A percentile compares a stretch with the other conserved stretches of the same genome.
phyloP scores from a whole-genome alignment of 768 basidiomycete species.

The Lentinula sp. region DNA sequence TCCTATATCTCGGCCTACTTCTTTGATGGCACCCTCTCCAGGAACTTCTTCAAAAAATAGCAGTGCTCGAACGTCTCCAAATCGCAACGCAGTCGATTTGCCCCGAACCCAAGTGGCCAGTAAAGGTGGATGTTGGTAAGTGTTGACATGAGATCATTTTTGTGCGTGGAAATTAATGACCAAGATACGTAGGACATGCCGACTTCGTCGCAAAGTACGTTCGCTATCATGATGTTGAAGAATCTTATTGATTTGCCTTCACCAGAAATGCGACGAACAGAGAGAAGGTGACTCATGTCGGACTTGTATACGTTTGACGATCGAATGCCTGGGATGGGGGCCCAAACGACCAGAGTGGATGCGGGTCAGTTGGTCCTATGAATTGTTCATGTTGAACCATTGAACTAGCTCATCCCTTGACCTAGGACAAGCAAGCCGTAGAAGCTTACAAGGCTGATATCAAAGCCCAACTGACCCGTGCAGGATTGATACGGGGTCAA shows the following conservation, averaged over 20 bases:
- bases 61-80: slow-evolving; percentile 40
- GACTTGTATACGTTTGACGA: slow-evolving; percentile 75
- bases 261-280: slow-evolving; percentile 85
- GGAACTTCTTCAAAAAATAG: slow-evolving; percentile 28
- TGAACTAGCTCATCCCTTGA: slow-evolving; percentile 1
- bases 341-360: slow-evolving; percentile 85
- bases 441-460: slow-evolving; percentile 81
- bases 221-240: background rate
- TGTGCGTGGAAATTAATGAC: slow-evolving; percentile 10
- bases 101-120: slow-evolving; percentile 49
- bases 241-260: slow-evolving; percentile 7
- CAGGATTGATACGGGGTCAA: slow-evolving; percentile 78
- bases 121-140: slow-evolving; percentile 79
- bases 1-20: slow-evolving; percentile 33
- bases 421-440: slow-evolving; percentile 78
- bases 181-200: slow-evolving; percentile 60
- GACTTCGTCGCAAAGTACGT: slow-evolving; percentile 70
- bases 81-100: slow-evolving; percentile 40
- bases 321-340: slow-evolving; percentile 84
- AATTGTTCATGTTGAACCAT: background rate
- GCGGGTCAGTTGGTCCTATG: slow-evolving; percentile 46
- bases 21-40: slow-evolving; percentile 25
- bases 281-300: slow-evolving; percentile 75
- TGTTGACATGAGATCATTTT: slow-evolving; percentile 12
- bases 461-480: slow-evolving; percentile 71